Evolutionary conservation across 306 rosid species (phyloP), one percentile per base, ranked within the genome.

Genomic region (Datisca glomerata): DNA sequence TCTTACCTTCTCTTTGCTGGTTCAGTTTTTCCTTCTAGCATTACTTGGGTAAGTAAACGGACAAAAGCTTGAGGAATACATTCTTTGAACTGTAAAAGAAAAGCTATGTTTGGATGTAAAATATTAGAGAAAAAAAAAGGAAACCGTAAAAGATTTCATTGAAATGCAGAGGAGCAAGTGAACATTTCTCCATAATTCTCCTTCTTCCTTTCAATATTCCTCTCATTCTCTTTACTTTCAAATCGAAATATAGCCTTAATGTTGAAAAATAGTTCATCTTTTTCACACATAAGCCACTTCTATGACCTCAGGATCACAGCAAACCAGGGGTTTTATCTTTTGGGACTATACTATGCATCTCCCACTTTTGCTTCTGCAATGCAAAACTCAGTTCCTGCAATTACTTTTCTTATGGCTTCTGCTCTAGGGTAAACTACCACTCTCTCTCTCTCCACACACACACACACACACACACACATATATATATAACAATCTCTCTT

Each of bases 321-420:
- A 64, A 80, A 75, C 47, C 79, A 80, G 57, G 85, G 81, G 12
- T 80, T 76, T 53, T 80, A 80, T 60, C 68, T 75, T 61, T 61
- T 80, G 60, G 92, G 85, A 21, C 27, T 80, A 34, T 72, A 75
- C 43, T 72, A 69, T 65, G 76, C 79, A 60, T 69, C 79, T 57
- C 92, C 85, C 35, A 75, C 81, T 23, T 75, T 80, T 64, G 81
- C 92, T 64, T 80, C 79, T 60, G 92, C 92, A 41, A 72, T 72
- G 78, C 85, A 80, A 61, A 80, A 75, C 51, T 80, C 76, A 19
- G 85, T 80, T 45, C 81, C 79, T 18, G 81, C 85, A 0, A 75
- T 80, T 41, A 72, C 92, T 19, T 72, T 80, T 42, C 29, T 80
- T 12, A 51, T 80, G 72, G 85, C 92, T 47, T 63, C 68, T 38